Base-by-base conservation (phyloP, 1,284 basidiomycete species). In the Laetiporus sulphureus region DNA sequence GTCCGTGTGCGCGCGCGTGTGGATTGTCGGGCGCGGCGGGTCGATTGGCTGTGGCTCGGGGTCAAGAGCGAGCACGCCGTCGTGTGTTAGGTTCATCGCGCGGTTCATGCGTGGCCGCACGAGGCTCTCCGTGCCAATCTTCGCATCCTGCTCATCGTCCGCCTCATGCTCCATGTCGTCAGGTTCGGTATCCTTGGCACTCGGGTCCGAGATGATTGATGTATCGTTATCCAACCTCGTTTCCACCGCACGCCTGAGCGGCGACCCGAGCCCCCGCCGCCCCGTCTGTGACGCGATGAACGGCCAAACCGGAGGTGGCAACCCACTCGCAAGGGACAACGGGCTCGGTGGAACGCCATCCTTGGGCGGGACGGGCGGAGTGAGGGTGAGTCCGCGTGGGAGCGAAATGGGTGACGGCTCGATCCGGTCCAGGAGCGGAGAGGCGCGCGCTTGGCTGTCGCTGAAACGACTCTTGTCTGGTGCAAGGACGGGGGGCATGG, bases 51-150 rank as follows among this genome's bases (percentile, higher is more conserved):
- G 60, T 2, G 58, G 55, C 24, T 57, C 58, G 7, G 61, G 58
- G 41, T 65, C 61, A 33, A 66, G 48, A 11, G 59, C 49, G 50
- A 64, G 52, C 16, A 66, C 58, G 11, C 64, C 64, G 40, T 66
- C 64, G 46, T 62, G 52, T 0, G 64, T 63, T 2, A 52, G 50
- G 44, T 62, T 59, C 18, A 57, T 53, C 10, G 52, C 48, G 19
- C 60, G 46, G 2, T 48, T 48, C 46, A 64, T 32, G n/a, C n/a
- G n/a, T n/a, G n/a, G n/a, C n/a, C n/a, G n/a, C n/a, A n/a, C n/a
- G n/a, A n/a, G n/a, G n/a, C n/a, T n/a, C n/a, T n/a, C n/a, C n/a
- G n/a, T n/a, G n/a, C n/a, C n/a, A n/a, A n/a, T n/a, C n/a, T n/a
- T n/a, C n/a, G n/a, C n/a, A n/a, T n/a, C n/a, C n/a, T n/a, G n/a